Evolutionary conservation across 225 moss, liverwort and hornwort species (phyloP).

Genomic region (Neckera pumila): DNA sequence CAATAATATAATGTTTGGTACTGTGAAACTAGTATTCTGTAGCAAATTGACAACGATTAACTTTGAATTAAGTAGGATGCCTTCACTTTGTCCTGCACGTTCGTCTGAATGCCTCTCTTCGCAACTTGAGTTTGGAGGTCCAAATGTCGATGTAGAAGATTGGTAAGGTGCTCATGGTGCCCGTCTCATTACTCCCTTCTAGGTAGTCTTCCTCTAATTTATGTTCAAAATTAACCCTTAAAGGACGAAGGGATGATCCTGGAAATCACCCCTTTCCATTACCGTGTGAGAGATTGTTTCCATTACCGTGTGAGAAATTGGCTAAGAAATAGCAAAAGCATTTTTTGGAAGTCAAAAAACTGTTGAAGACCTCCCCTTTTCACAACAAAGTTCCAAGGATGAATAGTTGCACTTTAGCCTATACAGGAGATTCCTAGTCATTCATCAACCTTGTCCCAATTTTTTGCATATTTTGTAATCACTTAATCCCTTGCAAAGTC

Average conservation of each 20-base stretch:
- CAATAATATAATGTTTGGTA: not conserved
- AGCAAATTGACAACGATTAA: not conserved
- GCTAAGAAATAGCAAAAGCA: too few relatives aligned
- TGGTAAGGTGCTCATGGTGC: not conserved
- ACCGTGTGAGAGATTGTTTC: too few relatives aligned
- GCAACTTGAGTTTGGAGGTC: not conserved
- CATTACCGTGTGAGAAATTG: too few relatives aligned
- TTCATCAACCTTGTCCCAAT: too few relatives aligned
- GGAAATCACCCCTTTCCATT: too few relatives aligned
- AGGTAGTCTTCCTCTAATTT: not conserved
- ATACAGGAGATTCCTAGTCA: too few relatives aligned
- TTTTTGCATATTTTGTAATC: not conserved
- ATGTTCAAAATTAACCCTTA: not conserved
- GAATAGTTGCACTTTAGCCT: too few relatives aligned
- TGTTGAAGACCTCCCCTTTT: too few relatives aligned
- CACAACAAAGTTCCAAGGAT: too few relatives aligned
- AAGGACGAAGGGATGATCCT: too few relatives aligned
- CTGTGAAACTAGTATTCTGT: not conserved
- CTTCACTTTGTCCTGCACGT: not conserved
- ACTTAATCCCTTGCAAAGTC: accelerated
- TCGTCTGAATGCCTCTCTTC: not conserved
- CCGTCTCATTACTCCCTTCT: not conserved
- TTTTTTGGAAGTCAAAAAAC: too few relatives aligned
- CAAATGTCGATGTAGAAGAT: not conserved
- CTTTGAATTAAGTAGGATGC: not conserved